A percentile compares a stretch with the other conserved stretches of the same genome.
phyloP scores from a whole-genome alignment of 805 yeast genomes.

The Jamesozyma hellenica region DNA sequence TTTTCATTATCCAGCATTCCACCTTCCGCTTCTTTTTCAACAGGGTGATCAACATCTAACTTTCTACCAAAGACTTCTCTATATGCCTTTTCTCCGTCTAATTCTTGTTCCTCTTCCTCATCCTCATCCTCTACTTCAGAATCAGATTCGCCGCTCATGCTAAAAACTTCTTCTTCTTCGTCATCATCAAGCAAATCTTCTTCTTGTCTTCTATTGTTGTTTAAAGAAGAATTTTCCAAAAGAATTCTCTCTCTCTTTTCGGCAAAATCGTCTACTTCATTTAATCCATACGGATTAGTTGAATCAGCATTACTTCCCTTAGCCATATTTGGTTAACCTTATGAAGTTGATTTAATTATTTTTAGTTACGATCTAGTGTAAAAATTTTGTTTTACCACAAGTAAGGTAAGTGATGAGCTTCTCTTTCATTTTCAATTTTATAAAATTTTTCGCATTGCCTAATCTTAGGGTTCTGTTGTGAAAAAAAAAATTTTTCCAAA shows the following conservation, averaged over 20 bases:
- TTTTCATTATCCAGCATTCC: conserved; percentile 33
- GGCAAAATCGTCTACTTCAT: conserved; percentile 63
- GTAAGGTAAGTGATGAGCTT: conserved; percentile 14
- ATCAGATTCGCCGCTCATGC: conserved; percentile 25
- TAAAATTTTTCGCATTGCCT: conserved; percentile 1
- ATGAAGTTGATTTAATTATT: too few species aligned
- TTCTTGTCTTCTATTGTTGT: conserved; percentile 31
- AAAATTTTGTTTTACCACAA: background rate
- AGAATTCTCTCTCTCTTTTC: conserved; percentile 47
- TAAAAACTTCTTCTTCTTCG: conserved; percentile 42
- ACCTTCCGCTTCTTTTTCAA: conserved; percentile 21
- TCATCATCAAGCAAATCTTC: conserved; percentile 38
- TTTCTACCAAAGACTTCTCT: conserved; percentile 30
- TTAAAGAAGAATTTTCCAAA: conserved; percentile 46
- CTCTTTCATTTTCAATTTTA: background rate
- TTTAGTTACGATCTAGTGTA: background rate
- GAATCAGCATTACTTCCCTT: background rate
- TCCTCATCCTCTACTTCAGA: conserved; percentile 22
- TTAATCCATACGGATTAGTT: conserved; percentile 37
- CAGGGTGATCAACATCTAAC: conserved; percentile 17
- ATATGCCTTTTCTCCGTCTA: conserved; percentile 32
- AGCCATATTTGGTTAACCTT: background rate
- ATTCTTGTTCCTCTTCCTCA: conserved; percentile 27
- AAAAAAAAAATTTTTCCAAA: background rate
- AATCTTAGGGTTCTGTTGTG: background rate